Base-by-base conservation (phyloP, 2,329 filamentous ascomycete genomes). In the Xylariaceae sp. region DNA sequence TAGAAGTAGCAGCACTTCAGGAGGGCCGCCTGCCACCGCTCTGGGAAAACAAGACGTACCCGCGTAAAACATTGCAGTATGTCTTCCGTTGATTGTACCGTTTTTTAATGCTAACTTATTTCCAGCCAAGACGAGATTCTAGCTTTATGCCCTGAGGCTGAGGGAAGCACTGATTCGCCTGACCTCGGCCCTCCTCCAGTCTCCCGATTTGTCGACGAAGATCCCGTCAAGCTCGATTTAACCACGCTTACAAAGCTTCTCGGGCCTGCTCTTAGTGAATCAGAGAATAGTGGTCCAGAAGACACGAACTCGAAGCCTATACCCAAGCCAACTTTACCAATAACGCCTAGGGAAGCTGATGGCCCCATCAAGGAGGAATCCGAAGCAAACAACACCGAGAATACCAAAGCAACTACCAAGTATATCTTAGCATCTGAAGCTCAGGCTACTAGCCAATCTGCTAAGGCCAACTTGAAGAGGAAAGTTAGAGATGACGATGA, bases 61-160 rank as follows among this genome's bases (percentile, higher is more conserved):
- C 87, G 9, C 77, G 89, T 46, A 78, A 79, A 61, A 89, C 88
- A 8, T 75, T 92, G 65, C 86, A 83, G 87, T 90, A 58, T 55
- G 65, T 53, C 16, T 2, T 15, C 9, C 37, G 5, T 4, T 33
- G 20, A 9, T 16, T 7, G 36, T 20, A 41, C 11, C 9, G 15
- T 21, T 7, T 27, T 15, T 30, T 61, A 50, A 39, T 49, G 27
- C 64, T 72, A 55, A 73, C 63, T 33, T 55, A 11, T 8, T 6
- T 21, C 29, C 6, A 87, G 84, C 59, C 77, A 77, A 18, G 82
- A 85, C 6, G 82, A 89, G 62, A 84, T 89, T 32, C 71, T 85
- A 29, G 86, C 78, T n/a, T 74, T 86, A 26, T 76, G 77, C 45
- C 75, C 75, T 30, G 76, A 80, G 40, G 76, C 75, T 10, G 73